phyloP scores from a whole-genome alignment of 208 protist genomes.

The Leishmania major region DNA sequence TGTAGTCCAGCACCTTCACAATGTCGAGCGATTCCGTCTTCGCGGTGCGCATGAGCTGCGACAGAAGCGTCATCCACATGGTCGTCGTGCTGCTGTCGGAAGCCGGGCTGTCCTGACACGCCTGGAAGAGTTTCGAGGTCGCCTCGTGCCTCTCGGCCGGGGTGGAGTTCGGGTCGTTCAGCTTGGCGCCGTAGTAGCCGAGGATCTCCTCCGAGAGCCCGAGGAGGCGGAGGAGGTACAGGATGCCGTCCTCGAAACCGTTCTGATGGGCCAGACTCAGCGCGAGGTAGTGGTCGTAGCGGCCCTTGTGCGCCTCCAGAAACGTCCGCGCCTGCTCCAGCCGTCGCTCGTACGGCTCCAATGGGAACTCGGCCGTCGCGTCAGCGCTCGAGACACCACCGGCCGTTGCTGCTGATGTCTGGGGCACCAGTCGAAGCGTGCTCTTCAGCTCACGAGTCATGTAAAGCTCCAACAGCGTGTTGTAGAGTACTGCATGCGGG shows the following conservation, averaged over 20 bases:
- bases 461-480: slow-evolving; percentile 97
- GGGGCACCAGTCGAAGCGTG: slow-evolving; percentile 16
- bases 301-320: slow-evolving; percentile 51
- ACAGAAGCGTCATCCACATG: slow-evolving; percentile 93
- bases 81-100: slow-evolving; percentile 22
- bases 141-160: slow-evolving; percentile 30
- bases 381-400: background rate
- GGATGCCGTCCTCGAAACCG: slow-evolving; percentile 86
- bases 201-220: slow-evolving; percentile 85
- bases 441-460: slow-evolving; percentile 56
- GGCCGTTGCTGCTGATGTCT: background rate
- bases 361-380: slow-evolving; percentile 33
- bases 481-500: slow-evolving; percentile 57
- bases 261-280: slow-evolving; percentile 90
- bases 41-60: slow-evolving; percentile 69
- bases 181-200: slow-evolving; percentile 88
- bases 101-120: slow-evolving; percentile 41
- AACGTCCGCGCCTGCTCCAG: slow-evolving; percentile 65
- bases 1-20: slow-evolving; percentile 61
- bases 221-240: slow-evolving; percentile 89
- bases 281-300: slow-evolving; percentile 93
- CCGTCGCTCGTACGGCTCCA: slow-evolving; percentile 47
- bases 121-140: slow-evolving; percentile 52
- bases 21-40: slow-evolving; percentile 49
- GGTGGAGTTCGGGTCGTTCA: slow-evolving; percentile 44